Conservation (phyloP, 2,329 filamentous ascomycete genomes). For the Phialophora verrucosa region DNA sequence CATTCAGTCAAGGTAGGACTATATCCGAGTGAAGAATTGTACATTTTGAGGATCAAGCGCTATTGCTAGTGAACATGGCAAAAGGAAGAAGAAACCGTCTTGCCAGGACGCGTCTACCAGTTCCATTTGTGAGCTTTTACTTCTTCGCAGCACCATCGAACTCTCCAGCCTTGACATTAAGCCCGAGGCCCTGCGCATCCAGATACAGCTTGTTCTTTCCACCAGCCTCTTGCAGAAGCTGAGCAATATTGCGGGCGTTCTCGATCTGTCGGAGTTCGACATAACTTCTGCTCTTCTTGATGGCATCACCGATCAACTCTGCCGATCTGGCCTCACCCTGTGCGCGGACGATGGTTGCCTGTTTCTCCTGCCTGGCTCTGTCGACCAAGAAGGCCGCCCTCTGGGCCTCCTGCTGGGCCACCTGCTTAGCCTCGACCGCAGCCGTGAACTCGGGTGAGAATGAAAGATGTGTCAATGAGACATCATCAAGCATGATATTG, state of each 20-base stretch:
- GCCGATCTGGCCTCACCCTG: slow-evolving; percentile 99
- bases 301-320: slow-evolving; percentile 96
- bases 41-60: slow-evolving; percentile 33
- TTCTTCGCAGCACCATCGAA: slow-evolving; percentile 26
- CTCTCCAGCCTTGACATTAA: slow-evolving; percentile 71
- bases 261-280: slow-evolving; percentile 98
- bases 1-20: not conserved
- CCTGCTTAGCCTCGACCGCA: slow-evolving; percentile 72
- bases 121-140: slow-evolving; percentile 9
- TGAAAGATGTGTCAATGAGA: slow-evolving; percentile 82
- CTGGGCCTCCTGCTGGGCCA: slow-evolving; percentile 88
- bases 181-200: slow-evolving; percentile 84
- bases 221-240: slow-evolving; percentile 81
- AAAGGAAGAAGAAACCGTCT: slow-evolving; percentile 4
- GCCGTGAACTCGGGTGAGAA: slow-evolving; percentile 74
- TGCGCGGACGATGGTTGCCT: slow-evolving; percentile 96
- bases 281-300: slow-evolving; percentile 99
- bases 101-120: slow-evolving; percentile 9
- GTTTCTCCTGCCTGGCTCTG: slow-evolving; percentile 99
- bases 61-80: slow-evolving; percentile 33
- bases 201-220: slow-evolving; percentile 93
- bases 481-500: slow-evolving; percentile 97
- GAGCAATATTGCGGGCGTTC: slow-evolving; percentile 89
- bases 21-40: slow-evolving; percentile 38
- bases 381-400: slow-evolving; percentile 96